phyloP scores from a whole-genome alignment of 345 rosid genomes.

The Salix purpurea region DNA sequence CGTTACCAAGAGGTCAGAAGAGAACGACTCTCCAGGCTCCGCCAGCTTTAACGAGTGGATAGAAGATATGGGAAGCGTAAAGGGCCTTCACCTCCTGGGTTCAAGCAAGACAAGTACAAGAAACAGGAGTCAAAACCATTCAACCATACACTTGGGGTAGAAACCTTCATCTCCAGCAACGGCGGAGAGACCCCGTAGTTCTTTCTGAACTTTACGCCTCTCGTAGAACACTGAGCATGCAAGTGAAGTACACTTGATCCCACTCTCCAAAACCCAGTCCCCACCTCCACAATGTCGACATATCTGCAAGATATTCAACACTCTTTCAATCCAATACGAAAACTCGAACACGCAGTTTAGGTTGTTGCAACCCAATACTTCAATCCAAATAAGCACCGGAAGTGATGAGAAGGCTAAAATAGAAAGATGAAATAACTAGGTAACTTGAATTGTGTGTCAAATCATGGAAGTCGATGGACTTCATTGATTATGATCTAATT shows the following conservation, averaged over 20 bases:
- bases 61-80: too few relatives aligned
- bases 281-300: constrained; percentile 95
- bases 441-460: too few relatives aligned
- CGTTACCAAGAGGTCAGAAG: too few relatives aligned
- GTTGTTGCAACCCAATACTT: background rate
- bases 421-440: too few relatives aligned
- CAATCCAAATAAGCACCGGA: background rate
- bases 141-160: constrained; percentile 74
- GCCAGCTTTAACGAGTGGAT: too few relatives aligned
- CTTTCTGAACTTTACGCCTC: constrained; percentile 88
- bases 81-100: background rate
- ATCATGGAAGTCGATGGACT: too few relatives aligned
- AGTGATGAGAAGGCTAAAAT: background rate
- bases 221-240: constrained; percentile 90
- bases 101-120: background rate
- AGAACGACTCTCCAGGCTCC: too few relatives aligned
- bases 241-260: constrained; percentile 80
- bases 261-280: constrained; percentile 80
- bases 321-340: background rate
- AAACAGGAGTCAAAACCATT: constrained; percentile 63
- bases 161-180: constrained; percentile 56
- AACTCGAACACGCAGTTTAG: too few relatives aligned
- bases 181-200: constrained; percentile 59
- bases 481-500: too few relatives aligned
- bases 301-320: constrained; percentile 47